Evolutionary conservation across 805 yeast genomes (phyloP).

Genomic region (Ascoidea rubescens): DNA sequence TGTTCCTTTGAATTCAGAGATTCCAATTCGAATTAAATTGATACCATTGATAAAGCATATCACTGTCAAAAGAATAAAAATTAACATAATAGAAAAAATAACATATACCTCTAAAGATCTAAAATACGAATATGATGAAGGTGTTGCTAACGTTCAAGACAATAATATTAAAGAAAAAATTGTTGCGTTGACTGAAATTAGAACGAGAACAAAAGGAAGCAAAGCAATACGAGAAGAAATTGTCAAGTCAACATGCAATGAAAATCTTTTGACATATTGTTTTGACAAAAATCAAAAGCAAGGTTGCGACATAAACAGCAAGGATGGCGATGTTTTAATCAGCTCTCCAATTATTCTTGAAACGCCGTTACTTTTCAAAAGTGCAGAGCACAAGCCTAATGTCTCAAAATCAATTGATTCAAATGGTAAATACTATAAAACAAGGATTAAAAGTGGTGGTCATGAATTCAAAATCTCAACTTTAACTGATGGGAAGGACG

Average conservation of each 20-base stretch:
- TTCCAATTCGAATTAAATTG: constrained; percentile 47
- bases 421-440: background rate
- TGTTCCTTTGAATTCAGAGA: constrained; percentile 47
- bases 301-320: constrained; percentile 3
- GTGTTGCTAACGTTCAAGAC: constrained; percentile 14
- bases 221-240: constrained; percentile 46
- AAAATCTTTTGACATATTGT: constrained; percentile 4
- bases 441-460: constrained; percentile 6
- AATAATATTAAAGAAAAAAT: constrained; percentile 29
- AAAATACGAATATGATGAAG: constrained; percentile 39
- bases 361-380: constrained; percentile 9
- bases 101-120: constrained; percentile 46
- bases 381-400: background rate
- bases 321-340: constrained; percentile 3
- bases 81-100: constrained; percentile 53
- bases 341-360: constrained; percentile 2
- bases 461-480: constrained; percentile 1
- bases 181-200: constrained; percentile 47
- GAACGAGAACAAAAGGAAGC: constrained; percentile 33
- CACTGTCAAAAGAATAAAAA: constrained; percentile 44
- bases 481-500: background rate
- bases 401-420: background rate
- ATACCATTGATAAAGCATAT: constrained; percentile 54
- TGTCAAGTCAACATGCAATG: constrained; percentile 14
- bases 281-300: background rate